Conservation (phyloP, 2,329 filamentous ascomycete species). For the Paracorniculantispora psalliotae region DNA sequence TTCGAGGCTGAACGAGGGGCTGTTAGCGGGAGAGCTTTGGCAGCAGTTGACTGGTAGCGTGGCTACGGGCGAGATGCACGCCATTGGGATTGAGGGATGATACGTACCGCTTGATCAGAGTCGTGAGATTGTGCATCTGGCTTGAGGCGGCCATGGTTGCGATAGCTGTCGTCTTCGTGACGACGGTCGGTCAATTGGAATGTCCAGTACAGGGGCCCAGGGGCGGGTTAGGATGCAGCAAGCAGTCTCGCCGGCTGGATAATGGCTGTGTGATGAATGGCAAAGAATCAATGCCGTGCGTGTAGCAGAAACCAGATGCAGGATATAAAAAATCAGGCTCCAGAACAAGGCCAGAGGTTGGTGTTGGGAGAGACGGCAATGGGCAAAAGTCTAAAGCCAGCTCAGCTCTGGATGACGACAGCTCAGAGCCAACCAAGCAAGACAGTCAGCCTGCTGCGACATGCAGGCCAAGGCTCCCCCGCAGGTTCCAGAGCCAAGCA, state of each 20-base stretch:
- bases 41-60: too few species aligned
- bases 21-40: conserved; percentile 41
- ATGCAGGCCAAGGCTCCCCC: background rate
- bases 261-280: too few species aligned
- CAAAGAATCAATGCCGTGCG: background rate
- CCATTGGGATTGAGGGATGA: too few species aligned
- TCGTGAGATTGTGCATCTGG: conserved; percentile 95
- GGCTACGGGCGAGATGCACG: too few species aligned
- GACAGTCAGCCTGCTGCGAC: background rate
- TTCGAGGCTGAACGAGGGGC: conserved; percentile 67
- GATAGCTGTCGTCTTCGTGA: background rate
- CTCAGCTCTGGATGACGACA: conserved; percentile 2
- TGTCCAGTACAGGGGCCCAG: background rate
- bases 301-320: background rate
- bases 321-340: background rate
- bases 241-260: background rate
- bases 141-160: conserved; percentile 63
- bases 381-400: background rate
- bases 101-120: conserved; percentile 88
- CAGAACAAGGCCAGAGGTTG: background rate
- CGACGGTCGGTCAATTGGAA: background rate
- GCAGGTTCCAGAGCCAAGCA: background rate
- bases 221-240: background rate
- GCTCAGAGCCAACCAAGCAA: background rate
- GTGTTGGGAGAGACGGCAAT: background rate